Evolutionary conservation across 257 asterid species (phyloP).

Genomic region (Lycium barbarum): DNA sequence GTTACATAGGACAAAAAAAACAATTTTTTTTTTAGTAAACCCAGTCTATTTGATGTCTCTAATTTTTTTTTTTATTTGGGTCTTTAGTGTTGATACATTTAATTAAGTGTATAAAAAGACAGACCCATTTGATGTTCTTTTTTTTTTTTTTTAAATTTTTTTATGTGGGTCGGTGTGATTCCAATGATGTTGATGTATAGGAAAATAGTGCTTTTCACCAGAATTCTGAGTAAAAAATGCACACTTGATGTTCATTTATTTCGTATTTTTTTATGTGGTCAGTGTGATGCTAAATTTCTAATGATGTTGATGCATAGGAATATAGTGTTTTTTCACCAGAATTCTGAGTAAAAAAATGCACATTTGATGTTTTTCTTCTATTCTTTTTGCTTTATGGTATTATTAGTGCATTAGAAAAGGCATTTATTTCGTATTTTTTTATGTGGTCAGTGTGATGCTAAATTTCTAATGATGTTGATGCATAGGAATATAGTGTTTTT

Average conservation of each 20-base stretch:
- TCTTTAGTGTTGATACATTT: neutral
- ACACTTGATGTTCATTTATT: neutral
- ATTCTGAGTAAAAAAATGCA: neutral
- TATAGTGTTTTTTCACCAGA: neutral
- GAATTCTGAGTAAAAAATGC: neutral
- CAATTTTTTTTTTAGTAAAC: neutral
- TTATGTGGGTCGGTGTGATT: neutral
- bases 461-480: neutral
- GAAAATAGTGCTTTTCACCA: neutral
- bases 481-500: neutral
- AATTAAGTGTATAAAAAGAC: neutral
- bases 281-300: neutral
- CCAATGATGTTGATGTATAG: constrained; percentile 23
- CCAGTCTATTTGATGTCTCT: neutral
- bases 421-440: neutral
- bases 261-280: neutral
- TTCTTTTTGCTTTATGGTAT: neutral
- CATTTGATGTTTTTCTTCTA: neutral
- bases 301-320: neutral
- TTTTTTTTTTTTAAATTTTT: neutral
- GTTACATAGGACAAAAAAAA: neutral
- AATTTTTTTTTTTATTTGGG: neutral
- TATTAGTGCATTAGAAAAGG: no score
- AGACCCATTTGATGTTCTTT: neutral
- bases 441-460: no score